Conservation (phyloP, 352 stramenopile species). For the Blastocystis sp. region DNA sequence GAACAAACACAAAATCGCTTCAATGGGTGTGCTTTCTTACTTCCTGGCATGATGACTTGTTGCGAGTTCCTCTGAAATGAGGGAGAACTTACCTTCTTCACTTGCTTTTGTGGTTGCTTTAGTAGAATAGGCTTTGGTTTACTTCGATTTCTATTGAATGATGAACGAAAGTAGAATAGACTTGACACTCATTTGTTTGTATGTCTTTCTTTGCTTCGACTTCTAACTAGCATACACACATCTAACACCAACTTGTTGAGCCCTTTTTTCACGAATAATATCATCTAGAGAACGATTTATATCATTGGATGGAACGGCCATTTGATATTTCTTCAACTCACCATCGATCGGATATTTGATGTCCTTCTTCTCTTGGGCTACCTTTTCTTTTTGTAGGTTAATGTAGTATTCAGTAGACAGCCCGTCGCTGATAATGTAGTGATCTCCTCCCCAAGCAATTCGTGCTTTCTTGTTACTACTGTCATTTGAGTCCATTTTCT, state of each 20-base stretch:
- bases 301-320: neutral
- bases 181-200: neutral
- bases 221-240: neutral
- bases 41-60: neutral
- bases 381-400: conserved; percentile 43
- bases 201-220: neutral
- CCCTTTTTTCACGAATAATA: neutral
- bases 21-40: neutral
- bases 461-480: neutral
- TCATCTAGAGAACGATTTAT: neutral
- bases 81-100: neutral
- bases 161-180: neutral
- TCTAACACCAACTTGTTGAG: neutral
- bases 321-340: neutral
- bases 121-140: neutral
- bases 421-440: conserved; percentile 9
- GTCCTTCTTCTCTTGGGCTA: neutral
- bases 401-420: conserved; percentile 24
- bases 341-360: neutral
- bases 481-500: neutral
- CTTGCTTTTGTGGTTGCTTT: neutral
- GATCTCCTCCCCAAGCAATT: conserved; percentile 29
- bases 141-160: neutral
- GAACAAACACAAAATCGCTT: neutral
- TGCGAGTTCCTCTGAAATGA: neutral